Percentiles rank a stretch among this genome's conserved stretches.
phyloP scores from a whole-genome alignment of 169 alveolate species.

The Miamiensis avidus region DNA sequence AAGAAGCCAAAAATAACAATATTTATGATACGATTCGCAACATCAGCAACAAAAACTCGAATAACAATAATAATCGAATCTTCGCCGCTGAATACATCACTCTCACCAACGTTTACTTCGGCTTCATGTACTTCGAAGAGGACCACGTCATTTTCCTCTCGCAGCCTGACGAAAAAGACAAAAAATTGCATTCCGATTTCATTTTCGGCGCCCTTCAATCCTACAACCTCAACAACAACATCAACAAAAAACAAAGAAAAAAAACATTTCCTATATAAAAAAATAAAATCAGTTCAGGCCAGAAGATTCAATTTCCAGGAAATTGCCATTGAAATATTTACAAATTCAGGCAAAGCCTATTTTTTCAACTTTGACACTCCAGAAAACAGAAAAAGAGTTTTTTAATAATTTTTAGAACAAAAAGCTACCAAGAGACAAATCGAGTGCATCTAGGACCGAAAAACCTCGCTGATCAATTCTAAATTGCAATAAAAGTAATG shows the following conservation, averaged over 20 bases:
- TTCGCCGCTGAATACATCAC: not conserved
- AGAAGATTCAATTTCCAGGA: slow-evolving; percentile 17
- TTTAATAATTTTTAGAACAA: not conserved
- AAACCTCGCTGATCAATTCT: not conserved
- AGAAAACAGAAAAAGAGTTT: not conserved
- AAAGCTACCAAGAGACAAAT: not conserved
- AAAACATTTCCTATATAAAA: not conserved
- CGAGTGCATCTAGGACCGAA: not conserved
- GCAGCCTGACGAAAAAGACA: not conserved
- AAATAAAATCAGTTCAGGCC: not conserved
- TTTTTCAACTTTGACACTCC: slow-evolving; percentile 44
- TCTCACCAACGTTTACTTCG: not conserved
- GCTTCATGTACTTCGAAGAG: not conserved
- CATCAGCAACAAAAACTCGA: not conserved
- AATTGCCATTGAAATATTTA: slow-evolving; percentile 58
- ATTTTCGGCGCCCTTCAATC: not conserved
- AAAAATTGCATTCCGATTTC: not conserved
- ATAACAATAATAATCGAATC: not conserved
- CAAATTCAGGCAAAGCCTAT: slow-evolving; percentile 51
- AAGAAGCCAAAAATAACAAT: too few species aligned
- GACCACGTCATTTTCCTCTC: not conserved
- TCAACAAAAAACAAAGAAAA: too few species aligned
- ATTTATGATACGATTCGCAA: not conserved
- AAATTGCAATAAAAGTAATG: not conserved
- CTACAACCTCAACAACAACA: too few species aligned